These are phyloP conservation scores for Bruguiera sexangula DNA, from an alignment of 345 rosid genomes.

Conservation along the genomic window DNA sequence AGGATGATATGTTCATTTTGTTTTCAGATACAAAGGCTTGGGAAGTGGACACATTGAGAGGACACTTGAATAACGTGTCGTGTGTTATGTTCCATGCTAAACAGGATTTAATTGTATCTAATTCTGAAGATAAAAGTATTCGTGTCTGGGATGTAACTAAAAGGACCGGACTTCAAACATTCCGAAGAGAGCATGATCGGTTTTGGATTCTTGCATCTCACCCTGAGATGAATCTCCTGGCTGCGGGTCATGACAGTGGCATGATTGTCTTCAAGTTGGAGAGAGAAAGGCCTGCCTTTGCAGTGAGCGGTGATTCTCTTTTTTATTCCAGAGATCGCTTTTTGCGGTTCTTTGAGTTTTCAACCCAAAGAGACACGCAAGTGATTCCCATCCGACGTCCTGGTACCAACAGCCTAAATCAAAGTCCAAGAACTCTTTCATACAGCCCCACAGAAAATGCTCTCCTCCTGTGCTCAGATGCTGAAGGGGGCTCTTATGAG, in stretches of 20 bases:
- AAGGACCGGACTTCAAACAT: slow-evolving; percentile 84
- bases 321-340: slow-evolving; percentile 81
- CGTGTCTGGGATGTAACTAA: slow-evolving; percentile 98
- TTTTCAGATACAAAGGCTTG: slow-evolving; percentile 95
- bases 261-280: slow-evolving; percentile 96
- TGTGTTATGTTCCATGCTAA: slow-evolving; percentile 93
- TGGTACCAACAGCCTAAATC: slow-evolving; percentile 69
- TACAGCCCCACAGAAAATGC: slow-evolving; percentile 94
- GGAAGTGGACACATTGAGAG: slow-evolving; percentile 98
- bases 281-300: slow-evolving; percentile 97
- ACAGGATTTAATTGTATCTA: slow-evolving; percentile 93
- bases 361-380: slow-evolving; percentile 73
- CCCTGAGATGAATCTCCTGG: slow-evolving; percentile 92
- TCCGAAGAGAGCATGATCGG: slow-evolving; percentile 91
- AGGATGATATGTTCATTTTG: neutral
- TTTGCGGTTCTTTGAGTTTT: slow-evolving; percentile 67
- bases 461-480: slow-evolving; percentile 79
- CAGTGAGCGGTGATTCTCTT: slow-evolving; percentile 67
- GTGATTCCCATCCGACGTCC: slow-evolving; percentile 78
- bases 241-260: slow-evolving; percentile 97
- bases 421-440: slow-evolving; percentile 83
- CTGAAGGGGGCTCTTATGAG: slow-evolving; percentile 91
- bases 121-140: slow-evolving; percentile 93
- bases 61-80: slow-evolving; percentile 93
- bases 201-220: slow-evolving; percentile 95